Evolutionary conservation across 2,329 filamentous ascomycete species (phyloP), one percentile per base, ranked within the genome.

Genomic region (Colletotrichum orbiculare): DNA sequence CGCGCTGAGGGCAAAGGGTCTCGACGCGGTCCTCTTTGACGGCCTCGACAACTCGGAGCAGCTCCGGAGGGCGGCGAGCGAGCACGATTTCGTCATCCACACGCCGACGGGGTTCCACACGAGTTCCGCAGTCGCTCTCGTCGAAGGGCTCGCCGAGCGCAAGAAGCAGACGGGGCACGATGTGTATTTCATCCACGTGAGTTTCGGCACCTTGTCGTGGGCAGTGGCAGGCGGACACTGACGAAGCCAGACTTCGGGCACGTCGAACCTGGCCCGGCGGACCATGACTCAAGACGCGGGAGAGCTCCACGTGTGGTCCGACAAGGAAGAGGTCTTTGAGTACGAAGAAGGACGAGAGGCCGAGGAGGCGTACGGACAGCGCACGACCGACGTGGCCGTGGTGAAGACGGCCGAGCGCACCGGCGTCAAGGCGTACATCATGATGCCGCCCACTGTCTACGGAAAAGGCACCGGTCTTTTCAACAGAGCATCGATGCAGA

Each of bases 401-500:
- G 69, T 83, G 1, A 74, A 80, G 6, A 70, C 71, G 1, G 80
- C 81, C 2, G 66, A 79, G 13, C 71, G 74, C 15, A 48, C 74
- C 0, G 75, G 77, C 3, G 78, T 87, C 2, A 78, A 78, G 60
- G 82, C 83, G 0, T 73, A 79, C 48, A 75, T 83, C 50, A 73
- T 86, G 48, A 82, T 82, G 76, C 73, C 77, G 0, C 81, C 81
- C 0, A 76, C 77, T 4, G 82, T 86, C 50, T 86, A 80, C 68
- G 83, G 83, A 15, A 60, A 68, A 1, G 81, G 82, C 7, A 74
- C 72, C 1, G 82, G 82, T 1, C 68, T 75, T 0, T 83, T 81
- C 69, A 79, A 83, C 42, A 72, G 65, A 8, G 65, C 68, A 1
- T 77, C 77, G 12, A 74, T 79, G 33, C 78, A 83, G 66, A 73